Base-by-base conservation (phyloP, 208 protist genomes). In the Leishmania braziliensis region DNA sequence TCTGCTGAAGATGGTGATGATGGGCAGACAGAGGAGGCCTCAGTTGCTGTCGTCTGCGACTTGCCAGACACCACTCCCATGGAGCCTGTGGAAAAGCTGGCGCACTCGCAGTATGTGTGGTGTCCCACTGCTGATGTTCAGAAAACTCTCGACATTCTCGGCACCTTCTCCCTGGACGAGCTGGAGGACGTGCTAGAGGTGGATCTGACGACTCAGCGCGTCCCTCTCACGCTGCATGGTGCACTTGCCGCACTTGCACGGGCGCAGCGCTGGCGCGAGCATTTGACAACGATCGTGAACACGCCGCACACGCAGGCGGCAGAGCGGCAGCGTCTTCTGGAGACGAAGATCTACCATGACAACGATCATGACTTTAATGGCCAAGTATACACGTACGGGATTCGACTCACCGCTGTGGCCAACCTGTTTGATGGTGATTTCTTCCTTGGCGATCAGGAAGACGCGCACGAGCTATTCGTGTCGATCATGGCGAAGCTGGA, bases 381-480 rank as follows among this genome's bases (percentile, higher is more conserved):
- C 5, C 77, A 79, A 56, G 58, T 65, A 12, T 88, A 84, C 82
- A 85, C 76, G 60, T 39, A 71, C 29, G 78, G 77, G 58, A 80
- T 86, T 54, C 78, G 81, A 14, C 81, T 85, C 48, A 43, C 29
- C 46, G 65, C 88, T 5, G 72, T 95, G n/a, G 87, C 82, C 8
- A 12, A 23, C n/a, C 78, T 91, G 73, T 88, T 91, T 54, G 50
- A 78, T 6, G 83, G 77, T 0, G 83, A 88, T 18, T 97, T 97
- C 69, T 96, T 97, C 69, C 81, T 84, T 10, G 92, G 94, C 0
- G 84, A 91, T 36, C 94, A 97, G 79, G 90, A 97, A 80, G 94
- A 97, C 75, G 94, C 94, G 5, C 94, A 97, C 69, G 94, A 97
- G 80, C 88, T 97, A 48, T 91, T 95, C 69, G 82, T 96, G 8